Conservation (phyloP, 306 rosid species). For the Rubus parviflorus region DNA sequence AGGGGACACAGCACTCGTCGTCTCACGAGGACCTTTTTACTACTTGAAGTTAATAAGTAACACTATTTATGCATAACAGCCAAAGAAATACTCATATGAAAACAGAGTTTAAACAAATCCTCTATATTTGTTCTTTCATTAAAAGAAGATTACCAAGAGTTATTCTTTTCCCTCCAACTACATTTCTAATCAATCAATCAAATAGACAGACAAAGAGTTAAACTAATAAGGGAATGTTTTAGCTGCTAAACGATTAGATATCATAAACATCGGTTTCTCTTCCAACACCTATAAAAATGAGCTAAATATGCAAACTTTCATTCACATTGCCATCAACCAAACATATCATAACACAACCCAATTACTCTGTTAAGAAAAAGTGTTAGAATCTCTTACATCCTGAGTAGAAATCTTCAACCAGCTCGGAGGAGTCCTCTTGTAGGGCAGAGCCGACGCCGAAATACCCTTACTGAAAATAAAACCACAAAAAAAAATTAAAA, state of each 20-base stretch:
- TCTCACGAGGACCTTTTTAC: neutral
- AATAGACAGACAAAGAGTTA: too few relatives aligned
- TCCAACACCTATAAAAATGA: neutral
- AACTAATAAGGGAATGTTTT: too few relatives aligned
- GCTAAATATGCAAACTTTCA: neutral
- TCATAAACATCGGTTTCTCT: neutral
- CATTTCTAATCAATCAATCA: neutral
- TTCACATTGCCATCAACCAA: neutral
- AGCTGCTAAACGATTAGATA: neutral
- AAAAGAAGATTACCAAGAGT: too few relatives aligned
- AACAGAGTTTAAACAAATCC: too few relatives aligned
- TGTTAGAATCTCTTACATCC: slow-evolving; percentile 48
- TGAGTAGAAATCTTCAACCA: slow-evolving; percentile 79
- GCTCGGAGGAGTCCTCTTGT: slow-evolving; percentile 71
- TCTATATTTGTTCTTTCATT: too few relatives aligned
- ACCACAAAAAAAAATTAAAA: slow-evolving; percentile 1
- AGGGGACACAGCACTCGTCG: neutral
- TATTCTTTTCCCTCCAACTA: neutral
- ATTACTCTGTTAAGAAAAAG: neutral
- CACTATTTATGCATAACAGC: neutral
- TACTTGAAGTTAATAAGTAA: neutral
- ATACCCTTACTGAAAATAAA: slow-evolving; percentile 69
- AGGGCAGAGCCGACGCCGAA: slow-evolving; percentile 82
- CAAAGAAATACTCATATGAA: neutral
- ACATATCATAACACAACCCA: neutral